Conservation (phyloP, 768 basidiomycete genomes). For the Imleria badia region DNA sequence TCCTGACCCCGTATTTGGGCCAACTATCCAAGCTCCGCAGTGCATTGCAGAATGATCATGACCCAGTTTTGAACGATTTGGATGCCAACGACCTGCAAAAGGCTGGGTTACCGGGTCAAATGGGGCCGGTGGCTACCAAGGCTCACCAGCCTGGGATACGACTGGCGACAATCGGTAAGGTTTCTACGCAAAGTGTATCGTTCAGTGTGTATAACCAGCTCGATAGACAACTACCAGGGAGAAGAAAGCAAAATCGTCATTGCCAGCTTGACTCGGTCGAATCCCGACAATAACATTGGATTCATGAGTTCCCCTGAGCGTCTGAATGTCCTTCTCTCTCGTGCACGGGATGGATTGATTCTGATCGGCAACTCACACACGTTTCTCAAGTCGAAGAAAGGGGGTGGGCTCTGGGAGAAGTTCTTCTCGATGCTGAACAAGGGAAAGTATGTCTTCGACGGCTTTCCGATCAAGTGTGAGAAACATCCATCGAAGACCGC, state of each 20-base stretch:
- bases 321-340: constrained; percentile 70
- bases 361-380: constrained; percentile 68
- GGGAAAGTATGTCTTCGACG: constrained; percentile 51
- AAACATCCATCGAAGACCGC: constrained; percentile 46
- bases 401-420: constrained; percentile 48
- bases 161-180: constrained; percentile 65
- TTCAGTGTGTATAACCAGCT: neutral
- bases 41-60: constrained; percentile 44
- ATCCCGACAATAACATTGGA: constrained; percentile 55
- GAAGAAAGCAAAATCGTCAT: constrained; percentile 74
- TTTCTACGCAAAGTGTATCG: neutral
- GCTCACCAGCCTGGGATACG: constrained; percentile 41
- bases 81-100: constrained; percentile 58
- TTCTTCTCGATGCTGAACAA: constrained; percentile 46
- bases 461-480: constrained; percentile 60
- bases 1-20: constrained; percentile 70
- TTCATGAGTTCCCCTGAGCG: constrained; percentile 73
- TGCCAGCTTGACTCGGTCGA: constrained; percentile 61
- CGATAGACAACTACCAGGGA: constrained; percentile 72
- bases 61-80: constrained; percentile 63
- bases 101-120: constrained; percentile 51
- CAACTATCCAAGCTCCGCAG: constrained; percentile 53
- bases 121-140: constrained; percentile 39
- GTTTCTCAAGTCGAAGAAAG: constrained; percentile 54
- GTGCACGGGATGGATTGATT: constrained; percentile 63